Evolutionary conservation across 2,329 filamentous ascomycete species (phyloP).

Genomic region (Iodosphaeria phyllophila): DNA sequence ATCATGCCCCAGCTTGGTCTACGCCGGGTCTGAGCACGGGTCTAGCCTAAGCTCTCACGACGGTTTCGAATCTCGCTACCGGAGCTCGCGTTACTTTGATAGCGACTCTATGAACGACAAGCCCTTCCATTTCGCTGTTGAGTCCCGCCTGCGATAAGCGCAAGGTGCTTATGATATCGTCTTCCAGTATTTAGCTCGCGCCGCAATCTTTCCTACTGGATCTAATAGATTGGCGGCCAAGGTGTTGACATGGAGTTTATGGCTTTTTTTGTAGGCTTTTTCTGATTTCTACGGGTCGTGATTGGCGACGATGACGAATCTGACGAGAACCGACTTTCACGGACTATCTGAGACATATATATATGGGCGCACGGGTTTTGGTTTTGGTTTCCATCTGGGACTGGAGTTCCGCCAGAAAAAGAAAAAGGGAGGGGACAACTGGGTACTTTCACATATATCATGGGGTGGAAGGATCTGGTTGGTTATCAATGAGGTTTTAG

Average conservation of each 20-base stretch:
- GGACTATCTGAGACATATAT: background rate
- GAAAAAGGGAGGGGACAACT: no score
- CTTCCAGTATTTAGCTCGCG: no score
- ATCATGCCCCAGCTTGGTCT: constrained; percentile 43
- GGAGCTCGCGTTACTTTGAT: no score
- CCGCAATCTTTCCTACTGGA: no score
- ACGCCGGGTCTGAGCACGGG: constrained; percentile 33
- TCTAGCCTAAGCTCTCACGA: constrained; percentile 27
- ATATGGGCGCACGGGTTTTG: background rate
- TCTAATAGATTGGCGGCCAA: constrained; percentile 34
- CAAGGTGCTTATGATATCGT: constrained; percentile 32
- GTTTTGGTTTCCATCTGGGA: background rate
- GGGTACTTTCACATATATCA: no score
- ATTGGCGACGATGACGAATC: no score
- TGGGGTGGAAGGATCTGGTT: no score
- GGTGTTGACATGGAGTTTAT: constrained; percentile 46
- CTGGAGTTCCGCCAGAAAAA: no score
- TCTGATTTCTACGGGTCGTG: constrained; percentile 17
- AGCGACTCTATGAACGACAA: constrained; percentile 37
- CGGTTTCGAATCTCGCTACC: no score
- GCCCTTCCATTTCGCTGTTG: constrained; percentile 10
- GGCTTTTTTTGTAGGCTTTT: no score
- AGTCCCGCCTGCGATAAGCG: constrained; percentile 3
- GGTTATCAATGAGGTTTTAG: no score
- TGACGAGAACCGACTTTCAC: background rate